Evolutionary conservation across 2,329 filamentous ascomycete genomes (phyloP).

Genomic region (Pseudophaeomoniella oleicola): DNA sequence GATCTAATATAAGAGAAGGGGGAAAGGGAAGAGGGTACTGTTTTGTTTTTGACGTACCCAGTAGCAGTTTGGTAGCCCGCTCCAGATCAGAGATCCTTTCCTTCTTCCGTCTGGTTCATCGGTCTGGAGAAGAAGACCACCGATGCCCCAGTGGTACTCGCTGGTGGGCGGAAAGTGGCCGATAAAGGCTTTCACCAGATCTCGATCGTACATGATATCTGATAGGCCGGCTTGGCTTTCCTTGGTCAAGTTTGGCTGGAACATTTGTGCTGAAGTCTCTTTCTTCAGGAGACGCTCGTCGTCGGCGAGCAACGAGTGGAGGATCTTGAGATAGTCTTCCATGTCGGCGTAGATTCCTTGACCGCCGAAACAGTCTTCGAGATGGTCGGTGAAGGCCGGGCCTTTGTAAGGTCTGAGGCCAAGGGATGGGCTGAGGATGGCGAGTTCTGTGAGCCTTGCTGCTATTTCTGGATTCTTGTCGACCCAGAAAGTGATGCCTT

Average conservation of each 20-base stretch:
- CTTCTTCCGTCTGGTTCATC: background rate
- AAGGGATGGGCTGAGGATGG: slow-evolving; percentile 21
- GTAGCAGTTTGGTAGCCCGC: background rate
- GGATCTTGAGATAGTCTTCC: slow-evolving; percentile 14
- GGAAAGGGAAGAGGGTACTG: background rate
- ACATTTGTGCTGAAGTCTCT: slow-evolving; percentile 13
- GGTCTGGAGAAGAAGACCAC: background rate
- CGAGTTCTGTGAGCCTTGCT: slow-evolving; percentile 21
- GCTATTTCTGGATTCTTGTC: slow-evolving; percentile 21
- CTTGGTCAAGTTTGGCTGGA: slow-evolving; percentile 13
- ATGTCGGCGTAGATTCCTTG: slow-evolving; percentile 24
- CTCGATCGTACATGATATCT: background rate
- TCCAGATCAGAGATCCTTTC: background rate
- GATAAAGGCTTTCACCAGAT: slow-evolving; percentile 4
- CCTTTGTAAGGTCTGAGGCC: slow-evolving; percentile 20
- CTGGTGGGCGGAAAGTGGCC: background rate
- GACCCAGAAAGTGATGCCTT: slow-evolving; percentile 24
- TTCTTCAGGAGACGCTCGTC: slow-evolving; percentile 14
- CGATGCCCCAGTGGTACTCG: background rate
- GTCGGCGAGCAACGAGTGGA: slow-evolving; percentile 14
- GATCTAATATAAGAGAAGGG: no score
- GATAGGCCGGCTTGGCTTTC: background rate
- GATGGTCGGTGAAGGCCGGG: slow-evolving; percentile 17
- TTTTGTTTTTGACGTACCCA: no score
- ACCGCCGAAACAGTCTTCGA: slow-evolving; percentile 17